These are phyloP conservation scores for Alternaria gaisen DNA, from an alignment of 2,329 filamentous ascomycete genomes.

Conservation along the genomic window DNA sequence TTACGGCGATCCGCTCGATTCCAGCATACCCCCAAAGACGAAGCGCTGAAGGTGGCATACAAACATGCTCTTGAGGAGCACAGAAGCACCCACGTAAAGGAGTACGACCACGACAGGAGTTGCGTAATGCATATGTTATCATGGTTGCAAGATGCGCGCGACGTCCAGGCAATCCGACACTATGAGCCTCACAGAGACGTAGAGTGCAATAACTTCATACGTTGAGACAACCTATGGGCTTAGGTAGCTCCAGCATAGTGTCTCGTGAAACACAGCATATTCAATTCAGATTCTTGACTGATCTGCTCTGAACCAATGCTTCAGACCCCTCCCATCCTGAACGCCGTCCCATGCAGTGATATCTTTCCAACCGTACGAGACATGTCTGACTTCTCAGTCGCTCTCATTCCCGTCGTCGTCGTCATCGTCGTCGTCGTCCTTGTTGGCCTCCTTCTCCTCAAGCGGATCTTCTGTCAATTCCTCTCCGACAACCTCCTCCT, in stretches of 20 bases:
- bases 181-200: not conserved
- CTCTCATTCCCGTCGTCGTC: constrained; percentile 65
- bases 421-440: constrained; percentile 57
- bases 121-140: not conserved
- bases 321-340: constrained; percentile 16
- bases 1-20: constrained; percentile 50
- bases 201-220: not conserved
- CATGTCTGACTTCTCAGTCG: constrained; percentile 34
- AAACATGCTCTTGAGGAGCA: not conserved
- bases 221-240: not conserved
- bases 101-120: not conserved
- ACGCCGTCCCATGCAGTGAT: constrained; percentile 43
- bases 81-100: not conserved
- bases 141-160: not conserved
- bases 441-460: constrained; percentile 56
- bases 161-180: not conserved
- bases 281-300: not conserved
- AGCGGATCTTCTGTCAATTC: constrained; percentile 55
- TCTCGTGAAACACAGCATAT: not conserved
- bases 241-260: constrained; percentile 2
- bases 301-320: not conserved
- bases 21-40: constrained; percentile 35
- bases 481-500: constrained; percentile 64
- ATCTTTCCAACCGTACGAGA: not conserved
- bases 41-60: constrained; percentile 33